Percentiles rank a stretch among this genome's conserved stretches.
phyloP scores from a whole-genome alignment of 2,329 filamentous ascomycete genomes.

The Fusarium sp. region DNA sequence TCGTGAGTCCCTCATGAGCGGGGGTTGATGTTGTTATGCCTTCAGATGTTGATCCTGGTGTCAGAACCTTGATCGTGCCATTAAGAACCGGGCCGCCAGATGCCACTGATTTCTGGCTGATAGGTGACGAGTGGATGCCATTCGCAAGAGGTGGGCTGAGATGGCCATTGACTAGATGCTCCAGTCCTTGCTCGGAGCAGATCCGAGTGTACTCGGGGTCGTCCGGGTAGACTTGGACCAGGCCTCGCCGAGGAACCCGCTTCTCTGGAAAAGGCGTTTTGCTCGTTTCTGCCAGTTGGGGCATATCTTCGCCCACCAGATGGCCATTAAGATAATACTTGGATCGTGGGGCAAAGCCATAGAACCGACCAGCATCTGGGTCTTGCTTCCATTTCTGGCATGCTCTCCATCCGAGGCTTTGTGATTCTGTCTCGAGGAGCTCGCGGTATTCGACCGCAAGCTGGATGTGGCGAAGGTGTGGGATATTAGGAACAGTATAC shows the following conservation, averaged over 20 bases:
- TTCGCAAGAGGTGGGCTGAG: conserved; percentile 63
- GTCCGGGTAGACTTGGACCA: conserved; percentile 67
- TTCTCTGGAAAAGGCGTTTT: conserved; percentile 69
- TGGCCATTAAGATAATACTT: conserved; percentile 73
- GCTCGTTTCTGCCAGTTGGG: conserved; percentile 64
- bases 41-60: conserved; percentile 36
- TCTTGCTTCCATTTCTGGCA: conserved; percentile 73
- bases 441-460: conserved; percentile 74
- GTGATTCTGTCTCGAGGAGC: conserved; percentile 66
- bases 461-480: conserved; percentile 71
- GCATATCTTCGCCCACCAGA: conserved; percentile 67
- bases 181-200: conserved; percentile 71
- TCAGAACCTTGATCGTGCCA: conserved; percentile 48
- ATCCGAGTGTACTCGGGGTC: conserved; percentile 72
- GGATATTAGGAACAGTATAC: conserved; percentile 69
- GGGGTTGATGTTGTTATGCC: conserved; percentile 28
- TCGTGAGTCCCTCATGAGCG: conserved; percentile 47
- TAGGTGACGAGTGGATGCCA: conserved; percentile 64
- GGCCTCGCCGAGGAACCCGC: conserved; percentile 69
- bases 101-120: conserved; percentile 54
- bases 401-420: conserved; percentile 59
- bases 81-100: conserved; percentile 50
- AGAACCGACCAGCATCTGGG: conserved; percentile 66
- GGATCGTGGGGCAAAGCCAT: conserved; percentile 69
- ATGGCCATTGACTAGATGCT: conserved; percentile 66